A percentile compares a stretch with the other conserved stretches of the same genome.
Evolutionary conservation across 441 rosid genomes (phyloP).

Genomic region (Erysimum cheiri): DNA sequence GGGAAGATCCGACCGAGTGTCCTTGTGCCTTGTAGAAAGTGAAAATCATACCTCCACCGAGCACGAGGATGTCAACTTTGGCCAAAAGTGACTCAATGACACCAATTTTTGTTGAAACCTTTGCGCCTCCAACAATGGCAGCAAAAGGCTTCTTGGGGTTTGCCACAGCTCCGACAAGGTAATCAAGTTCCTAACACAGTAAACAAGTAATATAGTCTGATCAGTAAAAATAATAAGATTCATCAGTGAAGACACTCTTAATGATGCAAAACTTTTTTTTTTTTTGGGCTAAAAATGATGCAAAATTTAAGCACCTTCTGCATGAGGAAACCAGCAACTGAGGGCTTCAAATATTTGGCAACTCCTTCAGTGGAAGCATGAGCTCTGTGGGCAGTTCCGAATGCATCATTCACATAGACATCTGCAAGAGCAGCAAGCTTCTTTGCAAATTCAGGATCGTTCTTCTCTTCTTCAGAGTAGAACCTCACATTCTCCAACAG

Average conservation of each 20-base stretch:
- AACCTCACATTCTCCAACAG: slow-evolving; percentile 94
- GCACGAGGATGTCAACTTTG: slow-evolving; percentile 69
- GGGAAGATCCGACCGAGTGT: slow-evolving; percentile 77
- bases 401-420: slow-evolving; percentile 92
- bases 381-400: slow-evolving; percentile 95
- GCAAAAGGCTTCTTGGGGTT: slow-evolving; percentile 97
- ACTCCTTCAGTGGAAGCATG: slow-evolving; percentile 99
- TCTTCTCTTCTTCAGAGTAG: slow-evolving; percentile 93
- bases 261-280: background rate
- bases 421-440: slow-evolving; percentile 93
- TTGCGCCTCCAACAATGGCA: slow-evolving; percentile 93
- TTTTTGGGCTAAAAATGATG: no score
- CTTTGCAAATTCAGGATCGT: slow-evolving; percentile 94
- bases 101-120: slow-evolving; percentile 91
- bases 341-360: slow-evolving; percentile 87
- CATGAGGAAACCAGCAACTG: slow-evolving; percentile 98
- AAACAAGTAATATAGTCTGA: slow-evolving; percentile 8
- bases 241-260: background rate
- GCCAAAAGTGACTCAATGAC: slow-evolving; percentile 89
- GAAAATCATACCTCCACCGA: slow-evolving; percentile 96
- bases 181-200: slow-evolving; percentile 78
- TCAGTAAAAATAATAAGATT: background rate
- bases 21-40: slow-evolving; percentile 97
- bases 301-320: slow-evolving; percentile 77
- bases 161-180: slow-evolving; percentile 92